Evolutionary conservation across 768 basidiomycete genomes (phyloP), one percentile per base, ranked within the genome.

Genomic region (Amanita exitialis): DNA sequence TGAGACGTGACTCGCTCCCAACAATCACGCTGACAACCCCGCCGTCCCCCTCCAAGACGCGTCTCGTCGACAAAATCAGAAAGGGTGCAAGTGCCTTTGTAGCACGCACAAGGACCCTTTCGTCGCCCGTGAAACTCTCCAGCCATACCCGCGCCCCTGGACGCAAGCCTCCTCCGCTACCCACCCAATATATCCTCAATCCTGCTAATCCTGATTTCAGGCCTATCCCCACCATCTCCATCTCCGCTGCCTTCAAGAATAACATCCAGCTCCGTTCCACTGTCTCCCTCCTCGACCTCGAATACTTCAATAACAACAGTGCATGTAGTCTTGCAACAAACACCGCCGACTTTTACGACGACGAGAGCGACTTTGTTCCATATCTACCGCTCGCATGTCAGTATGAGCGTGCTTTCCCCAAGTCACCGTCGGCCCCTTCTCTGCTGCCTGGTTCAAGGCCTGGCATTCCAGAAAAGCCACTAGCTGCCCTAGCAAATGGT

Each of bases 361-460:
- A 44, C 15, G 56, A 53, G 12, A 54, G 47, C 27, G 47, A 51
- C 48, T 62, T 57, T 44, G 51, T 55, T 13, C 61, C 61, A 0
- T 62, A 59, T 25, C 42, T 62, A 20, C 61, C 61, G 2, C 55
- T 62, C 27, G 57, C 59, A 15, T 47, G 60, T n/a, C 61, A 62
- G 53, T 59, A 59, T 49, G 61, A 62, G 53, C 52, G 61, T 13
- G 52, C 45, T 7, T 37, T 46, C 5, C 52, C 34, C 16, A 39
- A 47, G 25, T 53, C 52, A 1, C 46, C 46, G 1, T 46, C 52
- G 2, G 38, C 30, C 35, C 44, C 52, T 10, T 21, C 34, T 6
- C 36, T 47, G 13, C 27, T 13, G 6, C 32, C 51, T 16, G 34
- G 15, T 7, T 44, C 41, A 25, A 36, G 13, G 10, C 3, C 42